Evolutionary conservation across 2,329 filamentous ascomycete genomes (phyloP), one percentile per base, ranked within the genome.

Genomic region (Coniosporium tulheliwenetii): DNA sequence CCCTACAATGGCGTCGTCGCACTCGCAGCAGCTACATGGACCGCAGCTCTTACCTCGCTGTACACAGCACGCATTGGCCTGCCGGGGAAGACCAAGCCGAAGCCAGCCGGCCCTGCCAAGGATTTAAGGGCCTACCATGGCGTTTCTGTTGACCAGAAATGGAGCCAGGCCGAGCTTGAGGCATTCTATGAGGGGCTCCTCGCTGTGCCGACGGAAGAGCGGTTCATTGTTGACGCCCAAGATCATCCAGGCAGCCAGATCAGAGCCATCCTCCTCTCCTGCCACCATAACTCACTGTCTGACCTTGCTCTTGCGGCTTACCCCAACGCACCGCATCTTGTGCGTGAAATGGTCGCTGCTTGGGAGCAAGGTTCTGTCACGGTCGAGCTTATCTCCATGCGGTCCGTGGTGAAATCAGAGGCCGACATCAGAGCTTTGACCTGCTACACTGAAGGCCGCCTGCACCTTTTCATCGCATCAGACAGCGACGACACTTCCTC

Each of bases 11-110:
- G 63, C 37, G 64, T 71, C 10, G 64, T 71, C 43, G 63, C 65
- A 2, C 58, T 75, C 8, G 68, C 56, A 5, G 50, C 57, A 3
- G 59, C 64, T 4, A 73, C 70, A 7, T 73, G 71, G 71, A 68
- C 59, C 10, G 62, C 66, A 10, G 70, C 67, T 9, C 48, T 73
- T 13, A 54, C 71, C 3, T 66, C 66, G 0, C 53, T 72, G 19
- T 56, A 59, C 39, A 65, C 60, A 9, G 66, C 67, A 2, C 68
- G 68, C 32, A 60, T 73, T 45, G 61, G 64, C 10, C 61, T 66
- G 51, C 66, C 66, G 1, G 7, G 46, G 55, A 26, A 26, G 7
- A 7, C 19, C 19, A 26, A 26, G 7, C 4, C 19, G 3, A 7
- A 3, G 7, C 19, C 19, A 26, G 19, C 19, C 7, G 19, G 19